These are phyloP conservation scores for Zizania palustris DNA, from an alignment of 202 grass and related monocot genomes.

Conservation along the genomic window DNA sequence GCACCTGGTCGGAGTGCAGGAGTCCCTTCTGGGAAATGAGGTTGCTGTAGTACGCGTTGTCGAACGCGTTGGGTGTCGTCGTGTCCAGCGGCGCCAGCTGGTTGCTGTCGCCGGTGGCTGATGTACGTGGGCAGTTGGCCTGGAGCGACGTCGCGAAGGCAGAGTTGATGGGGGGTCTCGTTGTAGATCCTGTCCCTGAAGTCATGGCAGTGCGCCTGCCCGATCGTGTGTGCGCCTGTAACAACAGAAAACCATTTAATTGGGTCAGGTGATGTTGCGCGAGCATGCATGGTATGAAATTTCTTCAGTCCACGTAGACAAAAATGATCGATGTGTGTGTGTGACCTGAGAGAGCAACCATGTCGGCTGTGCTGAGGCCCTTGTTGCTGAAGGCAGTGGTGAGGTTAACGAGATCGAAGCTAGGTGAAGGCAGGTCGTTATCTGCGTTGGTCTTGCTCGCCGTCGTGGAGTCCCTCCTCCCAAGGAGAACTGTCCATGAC, in stretches of 20 bases:
- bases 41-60: no score
- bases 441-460: conserved; percentile 35
- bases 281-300: no score
- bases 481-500: conserved; percentile 57
- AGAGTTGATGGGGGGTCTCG: conserved; percentile 57
- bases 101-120: conserved; percentile 40
- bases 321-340: no score
- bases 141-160: conserved; percentile 48
- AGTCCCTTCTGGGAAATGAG: conserved; percentile 48
- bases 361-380: conserved; percentile 47
- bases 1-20: conserved; percentile 74
- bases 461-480: conserved; percentile 60
- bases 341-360: conserved; percentile 63
- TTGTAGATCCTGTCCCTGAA: conserved; percentile 81
- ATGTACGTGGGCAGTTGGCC: conserved; percentile 55
- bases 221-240: conserved; percentile 73
- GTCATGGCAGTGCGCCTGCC: conserved; percentile 48
- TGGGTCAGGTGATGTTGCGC: no score
- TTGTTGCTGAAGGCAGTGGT: no score
- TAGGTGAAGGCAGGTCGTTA: conserved; percentile 46
- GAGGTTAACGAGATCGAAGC: no score
- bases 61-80: no score
- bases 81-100: no score
- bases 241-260: no score
- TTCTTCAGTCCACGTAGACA: no score